Base-by-base conservation (phyloP, 495 filamentous ascomycete species). In the Chaetomium tenue region DNA sequence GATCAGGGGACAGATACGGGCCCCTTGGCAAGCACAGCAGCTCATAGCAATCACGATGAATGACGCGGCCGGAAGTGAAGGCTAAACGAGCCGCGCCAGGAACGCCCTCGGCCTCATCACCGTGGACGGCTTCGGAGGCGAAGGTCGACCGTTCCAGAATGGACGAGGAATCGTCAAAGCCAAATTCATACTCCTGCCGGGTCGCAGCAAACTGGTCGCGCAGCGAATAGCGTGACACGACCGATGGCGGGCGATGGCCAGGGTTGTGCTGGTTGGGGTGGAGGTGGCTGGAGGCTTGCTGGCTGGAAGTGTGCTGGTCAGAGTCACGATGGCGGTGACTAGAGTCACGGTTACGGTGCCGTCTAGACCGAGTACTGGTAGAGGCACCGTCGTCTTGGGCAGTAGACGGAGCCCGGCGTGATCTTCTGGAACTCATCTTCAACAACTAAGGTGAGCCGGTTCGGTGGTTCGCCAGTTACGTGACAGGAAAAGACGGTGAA, bases 31-130 rank as follows among this genome's bases (percentile, higher is more conserved):
- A 75, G 18, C 81, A 81, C n/a, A 86, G 72, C 33, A 84, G 65
- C 61, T 79, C 75, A 61, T 86, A 86, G 70, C 82, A 83, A 69
- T 83, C 79, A 23, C 71, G 50, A 50, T 76, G 71, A n/a, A 66
- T 18, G 13, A 59, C 23, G 2, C 42, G 33, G 40, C 22, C n/a
- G 16, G 28, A 39, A n/a, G 18, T 18, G 22, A n/a, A 50, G 8
- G 42, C 42, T 47, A 37, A 39, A 47, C 11, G 15, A 13, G 7
- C n/a, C 18, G n/a, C 13, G 2, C 37, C 50, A 22, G 51, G 37
- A 20, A 63, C 39, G 13, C 53, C 58, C 5, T 65, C 66, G 22
- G 28, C 13, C 5, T 66, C 66, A 22, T 52, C 47, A 5, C 52
- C 63, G 28, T 33, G 56, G 2, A 58, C 57, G 25, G 63, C 67